phyloP scores from a whole-genome alignment of 352 stramenopile genomes.

The Phytophthora tubulina region DNA sequence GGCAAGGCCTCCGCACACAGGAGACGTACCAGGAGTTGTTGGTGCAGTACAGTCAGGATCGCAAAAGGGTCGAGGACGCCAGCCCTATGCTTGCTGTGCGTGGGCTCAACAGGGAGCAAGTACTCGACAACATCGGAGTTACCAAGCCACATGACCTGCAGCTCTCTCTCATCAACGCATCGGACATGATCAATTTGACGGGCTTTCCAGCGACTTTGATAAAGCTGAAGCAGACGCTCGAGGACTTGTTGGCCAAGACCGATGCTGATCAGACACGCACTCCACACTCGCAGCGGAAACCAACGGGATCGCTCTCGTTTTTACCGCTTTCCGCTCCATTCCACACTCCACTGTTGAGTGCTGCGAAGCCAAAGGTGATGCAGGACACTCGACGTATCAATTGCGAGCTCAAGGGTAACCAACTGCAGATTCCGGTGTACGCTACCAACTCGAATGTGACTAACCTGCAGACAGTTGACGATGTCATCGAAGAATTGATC shows the following conservation, averaged over 20 bases:
- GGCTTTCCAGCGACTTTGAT: slow-evolving; percentile 66
- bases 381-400: slow-evolving; percentile 60
- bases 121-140: slow-evolving; percentile 66
- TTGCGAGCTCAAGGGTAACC: slow-evolving; percentile 49
- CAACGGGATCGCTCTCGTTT: slow-evolving; percentile 63
- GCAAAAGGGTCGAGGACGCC: slow-evolving; percentile 42
- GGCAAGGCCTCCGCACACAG: slow-evolving; percentile 79
- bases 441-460: slow-evolving; percentile 53
- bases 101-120: slow-evolving; percentile 62
- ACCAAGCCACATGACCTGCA: slow-evolving; percentile 65
- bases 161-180: slow-evolving; percentile 79
- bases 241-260: slow-evolving; percentile 54
- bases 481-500: slow-evolving; percentile 59
- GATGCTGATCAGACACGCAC: slow-evolving; percentile 79
- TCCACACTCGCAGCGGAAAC: slow-evolving; percentile 86
- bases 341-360: slow-evolving; percentile 67
- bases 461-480: slow-evolving; percentile 66
- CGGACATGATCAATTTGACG: slow-evolving; percentile 71
- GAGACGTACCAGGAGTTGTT: slow-evolving; percentile 54
- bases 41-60: slow-evolving; percentile 42
- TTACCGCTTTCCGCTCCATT: slow-evolving; percentile 78
- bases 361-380: slow-evolving; percentile 57
- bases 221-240: slow-evolving; percentile 63
- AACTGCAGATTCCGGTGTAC: slow-evolving; percentile 78
- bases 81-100: slow-evolving; percentile 81